Percentiles rank a stretch among this genome's conserved stretches.
phyloP scores from a whole-genome alignment of 805 yeast genomes.

The Candida sphagnicola region DNA sequence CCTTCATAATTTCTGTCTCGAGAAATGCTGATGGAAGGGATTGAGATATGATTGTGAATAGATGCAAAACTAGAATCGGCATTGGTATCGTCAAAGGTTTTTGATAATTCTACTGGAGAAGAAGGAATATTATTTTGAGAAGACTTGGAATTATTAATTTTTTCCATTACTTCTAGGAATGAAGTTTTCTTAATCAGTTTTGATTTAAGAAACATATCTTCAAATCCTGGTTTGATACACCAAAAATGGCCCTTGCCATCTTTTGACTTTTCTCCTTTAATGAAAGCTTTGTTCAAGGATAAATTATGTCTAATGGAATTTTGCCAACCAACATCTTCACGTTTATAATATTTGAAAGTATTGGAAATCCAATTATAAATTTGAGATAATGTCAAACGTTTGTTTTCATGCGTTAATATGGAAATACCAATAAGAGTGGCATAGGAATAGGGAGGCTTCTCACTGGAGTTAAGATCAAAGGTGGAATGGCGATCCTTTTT shows the following conservation, averaged over 20 bases:
- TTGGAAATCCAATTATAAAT: constrained; percentile 90
- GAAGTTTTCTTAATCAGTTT: constrained; percentile 45
- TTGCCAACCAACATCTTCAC: constrained; percentile 94
- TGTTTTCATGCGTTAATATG: constrained; percentile 68
- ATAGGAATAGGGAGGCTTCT: constrained; percentile 90
- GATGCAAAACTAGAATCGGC: not conserved
- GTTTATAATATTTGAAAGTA: constrained; percentile 77
- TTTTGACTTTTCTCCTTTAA: constrained; percentile 85
- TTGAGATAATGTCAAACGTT: constrained; percentile 47
- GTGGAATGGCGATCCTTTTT: constrained; percentile 33
- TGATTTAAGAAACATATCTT: constrained; percentile 68
- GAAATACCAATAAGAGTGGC: constrained; percentile 95
- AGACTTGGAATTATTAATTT: constrained; percentile 18
- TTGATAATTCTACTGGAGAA: constrained; percentile 19
- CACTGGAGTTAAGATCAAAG: constrained; percentile 53
- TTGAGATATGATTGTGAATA: not conserved
- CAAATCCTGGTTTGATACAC: constrained; percentile 83
- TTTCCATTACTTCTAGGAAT: constrained; percentile 43
- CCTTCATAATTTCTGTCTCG: not conserved
- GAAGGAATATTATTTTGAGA: constrained; percentile 27
- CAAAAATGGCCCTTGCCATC: constrained; percentile 93
- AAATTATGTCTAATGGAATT: constrained; percentile 93
- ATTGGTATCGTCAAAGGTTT: not conserved
- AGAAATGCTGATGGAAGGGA: not conserved
- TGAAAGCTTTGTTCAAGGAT: constrained; percentile 88